Conservation (phyloP, 768 basidiomycete species). For the Xanthoconium purpureum region DNA sequence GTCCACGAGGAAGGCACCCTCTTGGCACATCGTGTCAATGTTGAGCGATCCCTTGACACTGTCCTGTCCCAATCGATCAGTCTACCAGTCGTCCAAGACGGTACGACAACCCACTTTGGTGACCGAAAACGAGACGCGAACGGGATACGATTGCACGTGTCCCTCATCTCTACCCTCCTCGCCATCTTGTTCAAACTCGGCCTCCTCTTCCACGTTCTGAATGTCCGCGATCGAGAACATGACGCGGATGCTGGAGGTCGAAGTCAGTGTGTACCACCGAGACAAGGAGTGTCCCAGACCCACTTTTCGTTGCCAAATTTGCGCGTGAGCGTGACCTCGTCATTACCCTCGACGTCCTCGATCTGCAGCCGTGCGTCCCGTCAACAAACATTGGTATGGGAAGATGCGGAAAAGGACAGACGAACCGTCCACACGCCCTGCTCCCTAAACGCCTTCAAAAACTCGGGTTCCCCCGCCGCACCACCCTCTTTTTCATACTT, state of each 20-base stretch:
- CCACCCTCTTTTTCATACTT: slow-evolving; percentile 74
- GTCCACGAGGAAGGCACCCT: slow-evolving; percentile 80
- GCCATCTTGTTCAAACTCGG: slow-evolving; percentile 39
- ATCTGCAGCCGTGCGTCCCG: slow-evolving; percentile 44
- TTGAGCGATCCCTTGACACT: slow-evolving; percentile 64
- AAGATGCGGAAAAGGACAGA: background rate
- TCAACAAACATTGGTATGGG: background rate
- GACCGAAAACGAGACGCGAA: slow-evolving; percentile 79
- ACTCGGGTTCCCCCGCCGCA: slow-evolving; percentile 57
- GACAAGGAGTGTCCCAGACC: slow-evolving; percentile 26
- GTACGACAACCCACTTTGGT: slow-evolving; percentile 58
- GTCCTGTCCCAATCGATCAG: slow-evolving; percentile 35
- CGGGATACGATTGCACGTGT: slow-evolving; percentile 51
- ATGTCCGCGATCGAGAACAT: slow-evolving; percentile 94
- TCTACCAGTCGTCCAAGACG: background rate
- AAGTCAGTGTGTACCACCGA: background rate
- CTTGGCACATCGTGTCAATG: slow-evolving; percentile 75
- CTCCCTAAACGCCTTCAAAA: slow-evolving; percentile 69
- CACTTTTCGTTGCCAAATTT: slow-evolving; percentile 90
- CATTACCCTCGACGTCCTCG: slow-evolving; percentile 64
- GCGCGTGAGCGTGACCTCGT: slow-evolving; percentile 80
- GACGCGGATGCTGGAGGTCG: slow-evolving; percentile 51
- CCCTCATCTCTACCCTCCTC: slow-evolving; percentile 33
- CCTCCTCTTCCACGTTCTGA: slow-evolving; percentile 45
- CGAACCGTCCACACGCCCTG: slow-evolving; percentile 76